Evolutionary conservation across 2,329 filamentous ascomycete species (phyloP).

Genomic region (Cytospora chrysosperma): DNA sequence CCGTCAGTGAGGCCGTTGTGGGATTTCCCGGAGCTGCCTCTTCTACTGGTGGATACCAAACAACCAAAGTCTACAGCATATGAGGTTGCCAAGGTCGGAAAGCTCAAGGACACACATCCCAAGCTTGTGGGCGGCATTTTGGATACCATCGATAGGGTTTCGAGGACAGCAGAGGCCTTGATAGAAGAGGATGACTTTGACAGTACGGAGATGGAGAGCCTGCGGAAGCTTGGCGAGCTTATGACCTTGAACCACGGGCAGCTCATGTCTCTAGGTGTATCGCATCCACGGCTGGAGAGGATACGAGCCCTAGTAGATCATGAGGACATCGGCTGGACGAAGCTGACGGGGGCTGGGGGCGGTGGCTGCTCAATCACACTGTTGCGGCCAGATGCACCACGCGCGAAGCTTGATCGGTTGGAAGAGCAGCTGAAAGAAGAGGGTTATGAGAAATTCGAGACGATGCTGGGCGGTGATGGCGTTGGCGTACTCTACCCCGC

Average conservation of each 20-base stretch:
- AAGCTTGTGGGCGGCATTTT: constrained; percentile 78
- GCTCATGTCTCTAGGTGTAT: constrained; percentile 87
- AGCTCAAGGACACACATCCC: constrained; percentile 69
- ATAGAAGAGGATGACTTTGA: constrained; percentile 67
- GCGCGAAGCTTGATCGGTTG: constrained; percentile 59
- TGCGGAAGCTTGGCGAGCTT: constrained; percentile 79
- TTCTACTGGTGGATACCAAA: constrained; percentile 86
- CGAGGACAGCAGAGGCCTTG: constrained; percentile 52
- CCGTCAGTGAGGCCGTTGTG: constrained; percentile 74
- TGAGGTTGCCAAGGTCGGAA: constrained; percentile 84
- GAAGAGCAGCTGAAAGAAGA: constrained; percentile 65
- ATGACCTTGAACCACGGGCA: constrained; percentile 94
- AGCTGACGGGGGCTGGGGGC: constrained; percentile 91
- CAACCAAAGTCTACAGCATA: constrained; percentile 81
- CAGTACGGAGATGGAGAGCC: constrained; percentile 57
- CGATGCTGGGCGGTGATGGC: constrained; percentile 87
- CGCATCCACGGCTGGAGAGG: constrained; percentile 88
- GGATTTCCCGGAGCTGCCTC: constrained; percentile 87
- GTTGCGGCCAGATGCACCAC: constrained; percentile 64
- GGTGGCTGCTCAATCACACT: constrained; percentile 95
- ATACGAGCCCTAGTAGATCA: constrained; percentile 89
- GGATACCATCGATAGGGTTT: constrained; percentile 78
- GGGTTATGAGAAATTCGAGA: constrained; percentile 82
- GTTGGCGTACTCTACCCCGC: constrained; percentile 94
- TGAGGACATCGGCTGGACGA: constrained; percentile 91